phyloP scores from a whole-genome alignment of 495 filamentous ascomycete genomes.

The Oleoguttula mirabilis region DNA sequence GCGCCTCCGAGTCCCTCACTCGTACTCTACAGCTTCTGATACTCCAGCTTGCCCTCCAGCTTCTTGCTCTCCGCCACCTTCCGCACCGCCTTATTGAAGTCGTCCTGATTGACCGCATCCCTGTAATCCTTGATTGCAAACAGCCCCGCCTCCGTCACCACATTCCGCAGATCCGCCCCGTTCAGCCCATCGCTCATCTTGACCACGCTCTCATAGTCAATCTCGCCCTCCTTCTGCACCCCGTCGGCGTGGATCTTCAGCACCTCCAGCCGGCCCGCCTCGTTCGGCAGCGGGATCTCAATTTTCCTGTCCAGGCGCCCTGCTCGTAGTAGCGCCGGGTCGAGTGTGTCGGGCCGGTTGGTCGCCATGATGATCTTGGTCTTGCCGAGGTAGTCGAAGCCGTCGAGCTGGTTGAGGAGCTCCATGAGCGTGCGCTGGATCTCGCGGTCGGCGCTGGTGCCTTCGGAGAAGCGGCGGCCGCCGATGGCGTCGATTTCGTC shows the following conservation, averaged over 20 bases:
- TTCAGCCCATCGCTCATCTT: conserved; percentile 99
- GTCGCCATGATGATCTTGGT: conserved; percentile 99
- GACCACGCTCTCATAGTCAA: conserved; percentile 98
- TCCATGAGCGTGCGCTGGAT: conserved; percentile 99
- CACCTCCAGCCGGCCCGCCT: conserved; percentile 94
- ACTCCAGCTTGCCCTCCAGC: conserved; percentile 78
- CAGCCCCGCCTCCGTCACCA: conserved; percentile 94
- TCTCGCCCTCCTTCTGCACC: conserved; percentile 83
- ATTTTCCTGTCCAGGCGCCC: conserved; percentile 95
- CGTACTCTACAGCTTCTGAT: conserved; percentile 81
- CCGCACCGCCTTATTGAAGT: conserved; percentile 96
- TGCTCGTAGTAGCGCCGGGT: conserved; percentile 86
- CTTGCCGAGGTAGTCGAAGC: conserved; percentile 98
- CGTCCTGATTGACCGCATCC: conserved; percentile 91
- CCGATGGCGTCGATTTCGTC: conserved; percentile 99
- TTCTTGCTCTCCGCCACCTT: conserved; percentile 98
- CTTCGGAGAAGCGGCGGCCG: conserved; percentile 93
- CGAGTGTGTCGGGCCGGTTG: conserved; percentile 94
- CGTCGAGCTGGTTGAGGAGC: conserved; percentile 94
- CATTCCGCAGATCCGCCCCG: conserved; percentile 93
- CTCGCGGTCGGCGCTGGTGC: conserved; percentile 94
- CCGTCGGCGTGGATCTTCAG: conserved; percentile 91
- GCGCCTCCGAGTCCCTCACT: no score
- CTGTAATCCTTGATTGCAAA: conserved; percentile 97
- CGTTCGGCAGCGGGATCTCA: conserved; percentile 97